Conservation (phyloP, 331 rosid species). For the Quercus phellos region DNA sequence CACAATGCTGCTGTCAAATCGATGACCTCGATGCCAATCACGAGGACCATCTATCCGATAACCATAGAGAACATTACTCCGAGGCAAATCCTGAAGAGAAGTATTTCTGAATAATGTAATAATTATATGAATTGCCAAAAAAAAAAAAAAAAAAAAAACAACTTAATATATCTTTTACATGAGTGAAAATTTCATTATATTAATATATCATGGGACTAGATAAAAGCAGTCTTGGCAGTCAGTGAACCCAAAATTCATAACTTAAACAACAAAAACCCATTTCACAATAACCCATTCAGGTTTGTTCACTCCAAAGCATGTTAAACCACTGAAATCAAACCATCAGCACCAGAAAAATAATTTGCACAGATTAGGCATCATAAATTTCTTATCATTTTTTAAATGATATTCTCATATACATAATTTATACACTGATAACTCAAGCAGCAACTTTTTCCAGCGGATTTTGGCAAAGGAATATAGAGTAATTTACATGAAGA, state of each 20-base stretch:
- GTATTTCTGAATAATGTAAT: not conserved
- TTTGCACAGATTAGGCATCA: not conserved
- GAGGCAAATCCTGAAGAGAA: constrained; percentile 63
- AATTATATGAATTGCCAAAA: not conserved
- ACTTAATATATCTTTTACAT: not conserved
- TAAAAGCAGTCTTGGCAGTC: not conserved
- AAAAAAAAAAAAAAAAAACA: not conserved
- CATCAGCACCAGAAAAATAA: not conserved
- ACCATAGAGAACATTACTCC: constrained; percentile 72
- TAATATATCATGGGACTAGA: not conserved
- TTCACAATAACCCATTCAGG: not conserved
- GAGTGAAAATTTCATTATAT: not conserved
- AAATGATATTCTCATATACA: not conserved
- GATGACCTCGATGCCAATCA: constrained; percentile 78
- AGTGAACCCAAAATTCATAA: not conserved
- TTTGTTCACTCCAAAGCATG: not conserved
- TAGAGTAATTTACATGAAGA: not conserved
- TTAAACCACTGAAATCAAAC: not conserved
- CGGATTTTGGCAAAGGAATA: not conserved
- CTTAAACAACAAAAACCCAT: not conserved
- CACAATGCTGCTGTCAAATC: constrained; percentile 72
- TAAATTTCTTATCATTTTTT: not conserved
- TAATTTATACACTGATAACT: not conserved
- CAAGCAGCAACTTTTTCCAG: not conserved
- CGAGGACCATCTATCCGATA: constrained; percentile 78